phyloP scores from a whole-genome alignment of 1,139 yeast genomes.

The Pichia sp. region DNA sequence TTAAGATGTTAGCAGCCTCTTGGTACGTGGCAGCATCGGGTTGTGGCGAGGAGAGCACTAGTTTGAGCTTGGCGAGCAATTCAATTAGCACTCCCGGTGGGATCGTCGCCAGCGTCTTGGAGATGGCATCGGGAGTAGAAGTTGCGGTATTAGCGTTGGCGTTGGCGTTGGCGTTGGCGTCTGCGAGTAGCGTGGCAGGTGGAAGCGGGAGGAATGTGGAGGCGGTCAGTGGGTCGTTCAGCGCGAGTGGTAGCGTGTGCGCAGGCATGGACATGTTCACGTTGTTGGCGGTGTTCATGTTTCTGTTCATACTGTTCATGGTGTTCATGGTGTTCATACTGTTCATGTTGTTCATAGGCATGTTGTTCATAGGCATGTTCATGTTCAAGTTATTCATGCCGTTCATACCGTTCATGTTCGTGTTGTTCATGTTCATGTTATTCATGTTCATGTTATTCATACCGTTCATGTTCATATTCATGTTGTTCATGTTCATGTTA shows the following conservation, averaged over 20 bases:
- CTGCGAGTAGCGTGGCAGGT: conserved; percentile 20
- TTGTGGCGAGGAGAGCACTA: conserved; percentile 38
- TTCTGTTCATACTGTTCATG: background rate
- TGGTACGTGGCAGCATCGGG: conserved; percentile 32
- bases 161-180: conserved; percentile 46
- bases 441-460: conserved; percentile 1
- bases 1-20: conserved; percentile 34
- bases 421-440: background rate
- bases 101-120: conserved; percentile 48
- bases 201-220: conserved; percentile 41
- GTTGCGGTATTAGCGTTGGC: too few species aligned
- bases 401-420: background rate
- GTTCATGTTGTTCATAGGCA: conserved; percentile 1
- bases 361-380: conserved; percentile 1
- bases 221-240: conserved; percentile 21
- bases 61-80: conserved; percentile 54
- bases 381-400: background rate
- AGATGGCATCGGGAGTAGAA: conserved; percentile 46
- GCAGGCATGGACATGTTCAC: background rate
- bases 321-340: background rate
- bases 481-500: background rate
- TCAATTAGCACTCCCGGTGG: conserved; percentile 68
- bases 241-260: background rate
- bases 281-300: background rate
- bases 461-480: conserved; percentile 1